Base-by-base conservation (phyloP, 495 filamentous ascomycete species). In the Melanomma pulvis-pyrius region DNA sequence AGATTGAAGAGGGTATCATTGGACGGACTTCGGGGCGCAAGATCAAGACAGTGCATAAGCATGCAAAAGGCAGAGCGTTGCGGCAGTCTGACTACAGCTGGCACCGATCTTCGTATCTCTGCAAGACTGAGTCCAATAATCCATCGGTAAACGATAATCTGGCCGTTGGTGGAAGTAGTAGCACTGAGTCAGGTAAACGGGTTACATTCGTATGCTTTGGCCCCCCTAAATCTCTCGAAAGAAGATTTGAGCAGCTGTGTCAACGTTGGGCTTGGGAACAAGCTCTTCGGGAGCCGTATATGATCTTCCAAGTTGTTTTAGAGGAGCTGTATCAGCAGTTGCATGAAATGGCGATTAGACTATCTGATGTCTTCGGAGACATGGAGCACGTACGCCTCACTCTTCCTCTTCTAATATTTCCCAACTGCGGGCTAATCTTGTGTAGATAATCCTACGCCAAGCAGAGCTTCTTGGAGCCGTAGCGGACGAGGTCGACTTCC, bases 1-100 rank as follows among this genome's bases (percentile, higher is more conserved):
- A 63, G 17, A 39, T 63, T 50, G 50, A 62, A 15, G 13, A 19
- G 49, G n/a, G 25, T 15, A 22, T 52, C 25, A 52, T 52, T 22
- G 49, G 49, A 21, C 50, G 52, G 17, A 49, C 21, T 13, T n/a
- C n/a, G 17, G 30, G 32, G 19, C 30, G 30, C 17, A 65, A 58
- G 30, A 41, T 57, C 49, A 22, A n/a, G n/a, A 51, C 36, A 22
- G 22, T 15, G 13, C 24, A 63, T 47, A 36, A n/a, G 26, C 47
- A 32, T 24, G 41, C 32, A 15, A 21, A 39, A 34, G 36, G 47
- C 2, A 54, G 22, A n/a, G 39, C 50, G 17, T 25, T 61, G 34
- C 63, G 65, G 36, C 65, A 68, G 58, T 59, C 52, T n/a, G 59
- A 63, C 54, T 63, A 63, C 46, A 58, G 46, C 30, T 68, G 65